Percentiles rank a stretch among this genome's conserved stretches.
Conservation (phyloP, 805 yeast species). For the Helenozyma rhizophorensis region DNA sequence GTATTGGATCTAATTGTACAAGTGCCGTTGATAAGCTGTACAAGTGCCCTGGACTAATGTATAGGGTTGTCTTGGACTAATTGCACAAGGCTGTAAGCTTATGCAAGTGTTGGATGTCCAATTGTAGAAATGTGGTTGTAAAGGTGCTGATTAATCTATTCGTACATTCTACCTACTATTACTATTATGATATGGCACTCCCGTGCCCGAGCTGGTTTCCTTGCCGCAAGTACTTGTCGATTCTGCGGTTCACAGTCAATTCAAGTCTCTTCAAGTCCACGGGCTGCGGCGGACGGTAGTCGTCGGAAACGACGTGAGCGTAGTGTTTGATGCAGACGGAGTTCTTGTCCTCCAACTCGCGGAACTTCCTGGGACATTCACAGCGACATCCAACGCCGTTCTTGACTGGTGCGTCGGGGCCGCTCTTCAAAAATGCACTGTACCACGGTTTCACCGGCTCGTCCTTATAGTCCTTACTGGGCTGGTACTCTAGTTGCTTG, state of each 20-base stretch:
- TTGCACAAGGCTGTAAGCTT: too few relatives aligned
- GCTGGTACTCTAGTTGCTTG: conserved; percentile 13
- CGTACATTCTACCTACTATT: neutral
- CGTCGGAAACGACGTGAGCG: conserved; percentile 37
- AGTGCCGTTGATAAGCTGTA: too few relatives aligned
- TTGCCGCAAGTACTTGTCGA: conserved; percentile 16
- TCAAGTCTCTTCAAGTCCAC: conserved; percentile 25
- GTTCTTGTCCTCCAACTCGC: conserved; percentile 52
- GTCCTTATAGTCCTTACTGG: conserved; percentile 22
- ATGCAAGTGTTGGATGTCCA: too few relatives aligned
- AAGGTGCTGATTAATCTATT: too few relatives aligned
- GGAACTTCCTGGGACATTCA: conserved; percentile 53
- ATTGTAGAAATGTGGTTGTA: too few relatives aligned
- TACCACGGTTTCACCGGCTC: conserved; percentile 29
- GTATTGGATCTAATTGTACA: too few relatives aligned
- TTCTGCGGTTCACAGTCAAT: conserved; percentile 14
- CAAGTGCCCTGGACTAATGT: too few relatives aligned
- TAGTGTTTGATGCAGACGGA: conserved; percentile 51
- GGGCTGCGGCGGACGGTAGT: conserved; percentile 16
- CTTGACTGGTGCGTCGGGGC: conserved; percentile 27
- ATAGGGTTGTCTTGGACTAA: too few relatives aligned
- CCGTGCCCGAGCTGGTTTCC: conserved; percentile 16
- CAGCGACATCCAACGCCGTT: conserved; percentile 82
- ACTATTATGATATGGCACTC: too few relatives aligned
- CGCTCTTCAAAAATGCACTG: conserved; percentile 2